phyloP scores from a whole-genome alignment of 1,284 basidiomycete species.

The Lentinula novae-zelandiae region DNA sequence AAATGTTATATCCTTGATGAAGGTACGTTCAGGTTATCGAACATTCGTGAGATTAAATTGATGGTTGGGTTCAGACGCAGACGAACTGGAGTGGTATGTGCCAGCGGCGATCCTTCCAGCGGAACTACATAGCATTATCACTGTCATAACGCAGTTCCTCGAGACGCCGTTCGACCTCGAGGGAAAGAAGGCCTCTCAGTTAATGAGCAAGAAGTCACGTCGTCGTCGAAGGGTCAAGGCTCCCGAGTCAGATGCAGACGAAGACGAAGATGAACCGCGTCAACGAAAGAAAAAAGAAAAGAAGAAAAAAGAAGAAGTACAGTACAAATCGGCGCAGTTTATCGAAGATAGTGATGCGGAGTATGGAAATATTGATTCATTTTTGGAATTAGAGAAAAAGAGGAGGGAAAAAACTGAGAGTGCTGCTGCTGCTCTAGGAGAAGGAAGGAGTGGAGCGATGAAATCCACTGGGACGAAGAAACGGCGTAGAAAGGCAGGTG shows the following conservation, averaged over 20 bases:
- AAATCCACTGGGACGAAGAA: constrained; percentile 67
- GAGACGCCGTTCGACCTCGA: constrained; percentile 70
- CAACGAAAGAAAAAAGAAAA: constrained; percentile 5
- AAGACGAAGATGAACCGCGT: constrained; percentile 33
- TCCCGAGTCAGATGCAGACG: constrained; percentile 37
- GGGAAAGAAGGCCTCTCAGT: constrained; percentile 65
- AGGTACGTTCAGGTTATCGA: constrained; percentile 34
- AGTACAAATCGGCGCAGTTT: constrained; percentile 71
- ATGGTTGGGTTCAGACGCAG: constrained; percentile 42
- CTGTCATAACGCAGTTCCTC: constrained; percentile 76
- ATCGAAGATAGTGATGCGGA: constrained; percentile 72
- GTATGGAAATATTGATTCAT: constrained; percentile 47
- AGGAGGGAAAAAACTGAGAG: constrained; percentile 38
- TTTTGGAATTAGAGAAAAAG: constrained; percentile 55
- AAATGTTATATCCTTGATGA: constrained; percentile 62
- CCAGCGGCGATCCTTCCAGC: constrained; percentile 62
- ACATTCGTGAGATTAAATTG: not conserved
- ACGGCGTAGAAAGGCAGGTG: constrained; percentile 39
- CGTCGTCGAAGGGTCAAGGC: constrained; percentile 45
- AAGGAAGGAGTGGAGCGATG: constrained; percentile 48
- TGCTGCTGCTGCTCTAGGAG: constrained; percentile 37
- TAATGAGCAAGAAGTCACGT: constrained; percentile 63
- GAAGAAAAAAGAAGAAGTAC: constrained; percentile 53
- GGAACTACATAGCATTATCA: constrained; percentile 60
- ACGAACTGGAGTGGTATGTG: constrained; percentile 78